These are phyloP conservation scores for Malbranchea cinnamomea DNA, from an alignment of 2,329 filamentous ascomycete species.

Conservation along the genomic window DNA sequence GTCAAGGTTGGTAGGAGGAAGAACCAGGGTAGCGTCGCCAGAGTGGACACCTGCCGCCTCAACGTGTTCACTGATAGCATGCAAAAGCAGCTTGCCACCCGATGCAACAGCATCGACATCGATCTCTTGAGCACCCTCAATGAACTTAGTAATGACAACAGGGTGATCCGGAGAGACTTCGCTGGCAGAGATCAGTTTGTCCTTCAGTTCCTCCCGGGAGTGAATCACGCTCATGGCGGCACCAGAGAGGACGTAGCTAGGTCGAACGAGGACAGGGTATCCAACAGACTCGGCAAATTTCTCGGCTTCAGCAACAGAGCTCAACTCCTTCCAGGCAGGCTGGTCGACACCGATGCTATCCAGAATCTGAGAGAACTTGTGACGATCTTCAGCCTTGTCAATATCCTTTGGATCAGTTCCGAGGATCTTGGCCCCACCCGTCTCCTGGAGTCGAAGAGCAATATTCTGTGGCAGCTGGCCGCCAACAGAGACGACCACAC, in stretches of 20 bases:
- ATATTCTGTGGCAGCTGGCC: slow-evolving; percentile 97
- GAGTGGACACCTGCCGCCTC: slow-evolving; percentile 98
- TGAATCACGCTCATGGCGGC: slow-evolving; percentile 97
- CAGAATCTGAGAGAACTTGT: slow-evolving; percentile 95
- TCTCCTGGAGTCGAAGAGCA: slow-evolving; percentile 81
- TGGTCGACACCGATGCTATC: slow-evolving; percentile 96
- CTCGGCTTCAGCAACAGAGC: slow-evolving; percentile 75
- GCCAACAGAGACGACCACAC: slow-evolving; percentile 89
- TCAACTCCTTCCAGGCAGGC: slow-evolving; percentile 95
- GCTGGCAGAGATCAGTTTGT: slow-evolving; percentile 82
- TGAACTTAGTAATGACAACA: slow-evolving; percentile 96
- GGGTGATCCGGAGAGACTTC: slow-evolving; percentile 91
- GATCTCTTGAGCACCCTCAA: slow-evolving; percentile 90
- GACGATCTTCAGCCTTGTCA: slow-evolving; percentile 92
- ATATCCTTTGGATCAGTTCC: slow-evolving; percentile 90
- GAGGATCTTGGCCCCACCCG: slow-evolving; percentile 75
- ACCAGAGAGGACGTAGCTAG: slow-evolving; percentile 89
- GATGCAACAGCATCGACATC: slow-evolving; percentile 89
- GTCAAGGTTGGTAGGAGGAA: slow-evolving; percentile 73
- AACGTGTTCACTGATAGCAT: slow-evolving; percentile 89
- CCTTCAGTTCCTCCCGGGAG: slow-evolving; percentile 74
- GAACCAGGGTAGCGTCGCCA: slow-evolving; percentile 85
- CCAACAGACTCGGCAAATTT: slow-evolving; percentile 69
- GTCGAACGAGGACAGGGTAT: slow-evolving; percentile 90
- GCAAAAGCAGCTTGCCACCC: slow-evolving; percentile 70